These are phyloP conservation scores for Telopea speciosissima DNA, from an alignment of 177 flowering plant species.

Conservation along the genomic window DNA sequence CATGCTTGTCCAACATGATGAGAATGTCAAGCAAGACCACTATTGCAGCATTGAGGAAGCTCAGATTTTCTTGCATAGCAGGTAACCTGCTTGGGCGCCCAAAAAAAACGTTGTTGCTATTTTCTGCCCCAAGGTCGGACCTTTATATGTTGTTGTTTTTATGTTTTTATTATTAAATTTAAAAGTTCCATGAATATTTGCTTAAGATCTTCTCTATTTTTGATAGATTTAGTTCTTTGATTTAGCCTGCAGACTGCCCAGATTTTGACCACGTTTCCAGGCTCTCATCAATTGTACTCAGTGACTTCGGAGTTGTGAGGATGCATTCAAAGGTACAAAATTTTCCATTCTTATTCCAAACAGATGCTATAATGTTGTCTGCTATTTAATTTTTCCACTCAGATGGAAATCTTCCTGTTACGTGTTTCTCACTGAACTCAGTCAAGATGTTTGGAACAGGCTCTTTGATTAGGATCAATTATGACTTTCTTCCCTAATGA, in stretches of 20 bases:
- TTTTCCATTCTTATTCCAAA: background rate
- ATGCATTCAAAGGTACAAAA: slow-evolving; percentile 62
- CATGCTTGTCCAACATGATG: too few relatives aligned
- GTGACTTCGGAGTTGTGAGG: slow-evolving; percentile 76
- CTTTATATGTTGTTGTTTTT: background rate
- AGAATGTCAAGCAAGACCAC: too few relatives aligned
- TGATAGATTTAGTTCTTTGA: background rate
- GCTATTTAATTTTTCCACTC: background rate
- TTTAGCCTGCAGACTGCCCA: slow-evolving; percentile 54
- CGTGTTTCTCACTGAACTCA: background rate
- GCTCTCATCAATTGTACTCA: slow-evolving; percentile 82
- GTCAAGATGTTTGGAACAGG: background rate
- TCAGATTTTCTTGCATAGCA: too few relatives aligned
- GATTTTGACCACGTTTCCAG: slow-evolving; percentile 80
- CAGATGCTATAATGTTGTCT: too few relatives aligned
- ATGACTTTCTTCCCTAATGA: slow-evolving; percentile 1
- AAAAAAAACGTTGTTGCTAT: slow-evolving; percentile 85
- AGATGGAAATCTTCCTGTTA: background rate
- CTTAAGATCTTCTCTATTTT: background rate
- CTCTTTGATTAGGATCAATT: background rate
- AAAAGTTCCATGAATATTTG: background rate
- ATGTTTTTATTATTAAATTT: background rate
- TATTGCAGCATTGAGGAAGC: too few relatives aligned
- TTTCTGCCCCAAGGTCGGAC: slow-evolving; percentile 64
- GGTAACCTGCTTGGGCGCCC: too few relatives aligned